Conservation (phyloP, 2,329 filamentous ascomycete genomes). For the Xylaria sp. region DNA sequence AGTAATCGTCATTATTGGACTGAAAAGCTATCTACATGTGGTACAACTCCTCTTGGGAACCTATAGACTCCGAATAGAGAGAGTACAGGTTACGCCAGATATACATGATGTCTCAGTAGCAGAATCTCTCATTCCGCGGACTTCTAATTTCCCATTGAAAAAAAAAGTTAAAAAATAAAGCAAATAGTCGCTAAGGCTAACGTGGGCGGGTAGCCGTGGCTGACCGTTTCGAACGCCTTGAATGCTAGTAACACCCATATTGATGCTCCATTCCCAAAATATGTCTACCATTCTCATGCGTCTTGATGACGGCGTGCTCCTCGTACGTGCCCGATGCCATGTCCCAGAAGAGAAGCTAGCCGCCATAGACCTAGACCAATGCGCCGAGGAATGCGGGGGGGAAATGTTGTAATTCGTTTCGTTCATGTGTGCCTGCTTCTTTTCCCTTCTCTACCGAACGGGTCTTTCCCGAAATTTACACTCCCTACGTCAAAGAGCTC, state of each 20-base stretch:
- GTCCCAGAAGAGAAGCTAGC: constrained; percentile 31
- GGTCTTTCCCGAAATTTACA: constrained; percentile 71
- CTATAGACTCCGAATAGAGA: constrained; percentile 10
- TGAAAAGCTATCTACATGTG: constrained; percentile 26
- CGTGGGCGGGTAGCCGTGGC: constrained; percentile 24
- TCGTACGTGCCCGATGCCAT: constrained; percentile 27
- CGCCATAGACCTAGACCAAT: constrained; percentile 34
- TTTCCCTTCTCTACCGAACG: constrained; percentile 61
- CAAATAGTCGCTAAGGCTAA: constrained; percentile 31
- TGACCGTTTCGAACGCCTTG: constrained; percentile 35
- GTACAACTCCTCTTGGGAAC: constrained; percentile 4
- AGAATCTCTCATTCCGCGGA: not conserved
- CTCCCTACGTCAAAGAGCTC: constrained; percentile 80
- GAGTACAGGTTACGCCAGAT: constrained; percentile 8
- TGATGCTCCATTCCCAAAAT: constrained; percentile 36
- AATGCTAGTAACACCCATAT: constrained; percentile 32
- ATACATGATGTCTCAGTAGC: constrained; percentile 21
- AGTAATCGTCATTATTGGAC: constrained; percentile 5
- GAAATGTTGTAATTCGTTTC: constrained; percentile 15
- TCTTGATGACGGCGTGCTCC: constrained; percentile 25
- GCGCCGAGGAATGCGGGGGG: constrained; percentile 37
- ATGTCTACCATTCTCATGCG: constrained; percentile 28
- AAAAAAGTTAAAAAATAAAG: constrained; percentile 22
- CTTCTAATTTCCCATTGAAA: constrained; percentile 12
- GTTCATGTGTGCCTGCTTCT: constrained; percentile 61